Evolutionary conservation across 441 rosid species (phyloP), one percentile per base, ranked within the genome.

Genomic region (Populus hybrid): DNA sequence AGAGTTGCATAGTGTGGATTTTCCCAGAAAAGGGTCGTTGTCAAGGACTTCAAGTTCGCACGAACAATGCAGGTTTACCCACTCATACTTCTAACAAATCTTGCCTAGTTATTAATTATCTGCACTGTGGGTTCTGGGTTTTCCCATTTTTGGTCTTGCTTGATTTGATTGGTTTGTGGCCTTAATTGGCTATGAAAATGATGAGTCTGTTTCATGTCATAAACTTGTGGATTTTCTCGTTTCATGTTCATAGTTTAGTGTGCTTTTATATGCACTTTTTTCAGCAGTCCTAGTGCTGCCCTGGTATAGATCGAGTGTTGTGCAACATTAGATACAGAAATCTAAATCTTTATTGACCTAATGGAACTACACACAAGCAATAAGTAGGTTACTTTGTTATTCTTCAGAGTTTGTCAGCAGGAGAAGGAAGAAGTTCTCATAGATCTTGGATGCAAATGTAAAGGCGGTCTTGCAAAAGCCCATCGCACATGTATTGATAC

Each of bases 401-500:
- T 82, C 40, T 79, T 76, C 82, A 90, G 97, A 80, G 89, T 94
- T 78, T 94, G 98, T 71, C 97, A 88, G 80, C 94, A n/a, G n/a
- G n/a, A n/a, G n/a, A n/a, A n/a, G n/a, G n/a, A n/a, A n/a, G n/a
- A n/a, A n/a, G n/a, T n/a, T 56, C 87, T 91, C 69, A 94, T 94
- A 28, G 92, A 89, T 82, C 91, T 94, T 26, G 98, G 98, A 76
- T 94, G 98, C 84, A 87, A 76, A 28, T 94, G 98, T 82, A 91
- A 91, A 73, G 97, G 97, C 26, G 98, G 94, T 59, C 94, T 94
- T 82, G 86, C 91, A 1, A 88, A 89, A 88, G 83, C 93, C 2
- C 98, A 94, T 79, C 87, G 84, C 67, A 86, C 97, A n/a, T 93
- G 98, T 82, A 91, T 94, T 68, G 92, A 89, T 77, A 86, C 93